These are phyloP conservation scores for Penicillium sp. DNA, from an alignment of 2,329 filamentous ascomycete genomes.

Conservation along the genomic window DNA sequence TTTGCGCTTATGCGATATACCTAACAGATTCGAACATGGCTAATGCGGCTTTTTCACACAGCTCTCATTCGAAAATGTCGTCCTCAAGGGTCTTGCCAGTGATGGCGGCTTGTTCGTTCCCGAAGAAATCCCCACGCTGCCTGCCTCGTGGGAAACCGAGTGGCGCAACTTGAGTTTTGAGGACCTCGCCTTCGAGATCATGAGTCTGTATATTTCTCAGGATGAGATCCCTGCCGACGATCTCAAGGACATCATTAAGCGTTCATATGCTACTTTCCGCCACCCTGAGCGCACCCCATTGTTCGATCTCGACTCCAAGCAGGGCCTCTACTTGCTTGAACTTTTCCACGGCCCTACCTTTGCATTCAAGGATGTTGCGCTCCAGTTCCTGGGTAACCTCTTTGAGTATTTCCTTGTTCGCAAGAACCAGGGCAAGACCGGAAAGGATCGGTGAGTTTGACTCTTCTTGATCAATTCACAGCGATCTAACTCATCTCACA, in stretches of 20 bases:
- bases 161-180: constrained; percentile 28
- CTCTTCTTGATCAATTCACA: background rate
- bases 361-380: constrained; percentile 90
- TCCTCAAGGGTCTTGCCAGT: constrained; percentile 80
- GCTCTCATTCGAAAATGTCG: constrained; percentile 84
- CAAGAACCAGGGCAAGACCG: constrained; percentile 43
- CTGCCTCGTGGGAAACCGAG: constrained; percentile 23
- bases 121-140: constrained; percentile 46
- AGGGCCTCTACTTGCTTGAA: constrained; percentile 81
- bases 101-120: constrained; percentile 91
- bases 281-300: constrained; percentile 74
- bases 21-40: constrained; percentile 1
- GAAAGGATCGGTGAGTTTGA: constrained; percentile 49
- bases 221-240: constrained; percentile 78
- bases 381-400: constrained; percentile 94
- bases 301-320: constrained; percentile 67
- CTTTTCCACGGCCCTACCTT: constrained; percentile 96
- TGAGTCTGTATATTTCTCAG: constrained; percentile 82
- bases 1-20: background rate
- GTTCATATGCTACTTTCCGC: constrained; percentile 88
- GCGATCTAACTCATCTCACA: background rate
- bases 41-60: constrained; percentile 9
- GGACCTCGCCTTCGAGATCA: constrained; percentile 68
- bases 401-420: constrained; percentile 55
- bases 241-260: constrained; percentile 76